Evolutionary conservation across 768 basidiomycete genomes (phyloP).

Genomic region (Coprinopsis strossmayeri): DNA sequence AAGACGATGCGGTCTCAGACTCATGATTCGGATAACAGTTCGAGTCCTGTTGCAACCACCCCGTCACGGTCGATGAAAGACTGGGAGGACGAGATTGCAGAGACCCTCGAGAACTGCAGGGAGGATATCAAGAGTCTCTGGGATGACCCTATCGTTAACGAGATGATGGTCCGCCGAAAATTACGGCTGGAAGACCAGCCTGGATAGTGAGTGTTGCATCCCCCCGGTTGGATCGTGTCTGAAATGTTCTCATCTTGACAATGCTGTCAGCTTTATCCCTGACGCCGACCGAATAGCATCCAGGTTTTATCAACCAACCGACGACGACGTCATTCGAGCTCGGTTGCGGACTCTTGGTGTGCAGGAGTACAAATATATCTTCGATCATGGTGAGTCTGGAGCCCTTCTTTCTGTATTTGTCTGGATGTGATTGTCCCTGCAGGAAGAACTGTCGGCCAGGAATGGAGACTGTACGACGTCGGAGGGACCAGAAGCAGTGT

Average conservation of each 20-base stretch:
- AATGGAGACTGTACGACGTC: conserved; percentile 81
- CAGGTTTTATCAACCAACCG: conserved; percentile 59
- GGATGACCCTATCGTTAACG: conserved; percentile 57
- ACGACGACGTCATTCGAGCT: conserved; percentile 74
- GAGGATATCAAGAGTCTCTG: conserved; percentile 66
- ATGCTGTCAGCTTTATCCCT: conserved; percentile 51
- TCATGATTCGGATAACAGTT: conserved; percentile 9
- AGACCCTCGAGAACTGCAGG: conserved; percentile 51
- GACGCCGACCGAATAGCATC: conserved; percentile 62
- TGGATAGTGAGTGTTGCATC: conserved; percentile 76
- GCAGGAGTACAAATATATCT: conserved; percentile 63
- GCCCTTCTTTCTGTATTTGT: not conserved
- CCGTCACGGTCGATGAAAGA: conserved; percentile 24
- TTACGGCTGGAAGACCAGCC: conserved; percentile 60
- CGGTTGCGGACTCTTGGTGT: conserved; percentile 73
- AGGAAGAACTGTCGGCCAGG: conserved; percentile 57
- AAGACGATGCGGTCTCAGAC: conserved; percentile 28
- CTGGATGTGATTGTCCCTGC: not conserved
- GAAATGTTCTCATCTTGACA: too few relatives aligned
- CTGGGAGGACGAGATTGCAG: conserved; percentile 46
- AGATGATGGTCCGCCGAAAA: conserved; percentile 50
- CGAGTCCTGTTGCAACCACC: conserved; percentile 11
- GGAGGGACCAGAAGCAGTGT: conserved; percentile 69
- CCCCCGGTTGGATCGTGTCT: too few relatives aligned
- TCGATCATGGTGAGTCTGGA: conserved; percentile 50